These are phyloP conservation scores for Colletotrichum chlorophyti DNA, from an alignment of 2,329 filamentous ascomycete genomes.

Conservation along the genomic window DNA sequence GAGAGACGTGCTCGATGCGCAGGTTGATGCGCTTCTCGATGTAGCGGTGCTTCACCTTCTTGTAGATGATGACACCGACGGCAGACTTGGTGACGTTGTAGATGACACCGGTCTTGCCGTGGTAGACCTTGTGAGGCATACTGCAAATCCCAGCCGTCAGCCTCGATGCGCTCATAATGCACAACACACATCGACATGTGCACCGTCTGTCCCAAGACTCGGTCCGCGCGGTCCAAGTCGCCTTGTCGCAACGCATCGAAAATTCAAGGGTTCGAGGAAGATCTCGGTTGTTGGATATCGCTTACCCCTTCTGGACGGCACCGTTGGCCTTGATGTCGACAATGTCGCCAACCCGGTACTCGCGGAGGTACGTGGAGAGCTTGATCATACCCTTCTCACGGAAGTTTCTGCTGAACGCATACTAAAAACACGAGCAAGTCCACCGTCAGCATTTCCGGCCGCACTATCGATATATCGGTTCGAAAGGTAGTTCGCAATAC, in stretches of 20 bases:
- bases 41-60: slow-evolving; percentile 99
- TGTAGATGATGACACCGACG: slow-evolving; percentile 99
- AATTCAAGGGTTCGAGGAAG: slow-evolving; percentile 14
- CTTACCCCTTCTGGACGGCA: slow-evolving; percentile 97
- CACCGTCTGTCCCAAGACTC: background rate
- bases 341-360: slow-evolving; percentile 98
- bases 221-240: background rate
- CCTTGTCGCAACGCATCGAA: slow-evolving; percentile 14
- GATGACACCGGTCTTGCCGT: slow-evolving; percentile 97
- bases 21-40: slow-evolving; percentile 99
- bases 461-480: background rate
- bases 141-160: slow-evolving; percentile 55
- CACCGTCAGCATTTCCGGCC: slow-evolving; percentile 40
- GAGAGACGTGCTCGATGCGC: slow-evolving; percentile 94
- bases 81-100: slow-evolving; percentile 99
- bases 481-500: slow-evolving; percentile 42
- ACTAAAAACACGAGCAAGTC: slow-evolving; percentile 62
- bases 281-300: slow-evolving; percentile 35
- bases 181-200: too few relatives aligned
- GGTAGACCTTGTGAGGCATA: slow-evolving; percentile 99
- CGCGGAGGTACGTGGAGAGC: slow-evolving; percentile 91
- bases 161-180: background rate
- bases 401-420: slow-evolving; percentile 94
- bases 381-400: slow-evolving; percentile 94
- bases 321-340: slow-evolving; percentile 99